Base-by-base conservation (phyloP, 75 land plant species). In the Pinus albicaulis region DNA sequence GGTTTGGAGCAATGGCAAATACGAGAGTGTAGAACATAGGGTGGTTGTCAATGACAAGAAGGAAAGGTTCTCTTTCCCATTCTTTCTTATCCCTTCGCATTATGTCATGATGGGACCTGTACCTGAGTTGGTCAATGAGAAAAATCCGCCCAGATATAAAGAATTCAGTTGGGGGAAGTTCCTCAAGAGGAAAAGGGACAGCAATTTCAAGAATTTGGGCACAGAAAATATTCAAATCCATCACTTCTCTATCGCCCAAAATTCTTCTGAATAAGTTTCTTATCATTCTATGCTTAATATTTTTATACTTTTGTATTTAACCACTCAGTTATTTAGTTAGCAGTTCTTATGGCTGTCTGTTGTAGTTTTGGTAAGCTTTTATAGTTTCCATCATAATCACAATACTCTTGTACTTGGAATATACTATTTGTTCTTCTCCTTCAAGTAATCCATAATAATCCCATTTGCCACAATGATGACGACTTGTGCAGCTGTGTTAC, bases 1-100 rank as follows among this genome's bases (percentile, higher is more conserved):
- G 96, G 93, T 89, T 7, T 93, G 91, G 91, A 91, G 93, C 89
- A 93, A 93, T 59, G 93, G 84, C 74, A 87, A 26, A 65, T 93
- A 89, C 60, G 82, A 85, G 75, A 93, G 41, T 38, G 41, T 38
- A 38, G 4, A 38, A 3, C 41, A 38, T 38, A 38, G 41, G 41
- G 41, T 38, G 41, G 83, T 76, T 70, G 93, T 90, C 74, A 93
- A 93, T 62, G 71, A 84, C 1, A 85, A 73, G 76, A 85, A 59
- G 76, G 86, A 85, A 8, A 80, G 93, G 26, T 81, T 85, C 48
- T 91, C 93, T 10, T 81, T 90, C 59, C 88, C 96, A 14, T 82
- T 86, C 79, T 93, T 93, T 76, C 81, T 93, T 80, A 82, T 79
- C 56, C 93, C 96, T 8, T 63, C 88, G 0, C 79, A 85, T 41